phyloP scores from a whole-genome alignment of 257 asterid genomes.

The Nicotiana paniculata region DNA sequence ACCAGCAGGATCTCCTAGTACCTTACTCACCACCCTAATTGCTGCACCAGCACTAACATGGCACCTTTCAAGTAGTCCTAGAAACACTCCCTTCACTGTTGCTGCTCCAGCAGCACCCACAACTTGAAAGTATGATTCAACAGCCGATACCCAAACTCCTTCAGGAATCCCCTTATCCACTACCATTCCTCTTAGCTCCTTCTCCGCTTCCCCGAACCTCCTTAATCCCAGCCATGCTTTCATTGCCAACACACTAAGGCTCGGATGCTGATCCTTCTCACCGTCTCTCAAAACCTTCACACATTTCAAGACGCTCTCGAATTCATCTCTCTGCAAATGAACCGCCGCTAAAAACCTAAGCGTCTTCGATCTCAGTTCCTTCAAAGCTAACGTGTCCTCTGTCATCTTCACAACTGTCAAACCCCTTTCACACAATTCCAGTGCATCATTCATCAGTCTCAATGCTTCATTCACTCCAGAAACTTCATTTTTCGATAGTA shows the following conservation, averaged over 20 bases:
- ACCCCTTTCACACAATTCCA: constrained; percentile 90
- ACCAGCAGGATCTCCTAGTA: constrained; percentile 55
- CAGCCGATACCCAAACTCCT: constrained; percentile 94
- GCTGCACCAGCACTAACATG: constrained; percentile 84
- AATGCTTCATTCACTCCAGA: constrained; percentile 61
- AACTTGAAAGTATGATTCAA: constrained; percentile 77
- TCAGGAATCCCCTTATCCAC: constrained; percentile 82
- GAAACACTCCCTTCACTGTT: constrained; percentile 72
- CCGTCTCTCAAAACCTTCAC: constrained; percentile 82
- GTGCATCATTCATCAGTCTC: constrained; percentile 81
- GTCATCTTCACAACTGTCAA: constrained; percentile 70
- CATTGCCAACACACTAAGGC: constrained; percentile 92
- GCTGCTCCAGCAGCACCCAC: constrained; percentile 89
- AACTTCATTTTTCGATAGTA: constrained; percentile 48
- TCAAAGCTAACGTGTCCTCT: constrained; percentile 62
- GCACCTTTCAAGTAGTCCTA: constrained; percentile 77
- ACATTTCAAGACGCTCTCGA: constrained; percentile 86
- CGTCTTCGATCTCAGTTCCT: constrained; percentile 76
- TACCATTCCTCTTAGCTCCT: constrained; percentile 88
- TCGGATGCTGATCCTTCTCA: constrained; percentile 77
- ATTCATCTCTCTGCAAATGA: constrained; percentile 88
- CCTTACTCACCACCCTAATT: constrained; percentile 68
- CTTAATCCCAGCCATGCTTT: constrained; percentile 95
- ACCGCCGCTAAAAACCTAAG: constrained; percentile 85
- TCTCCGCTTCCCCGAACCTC: constrained; percentile 80